Evolutionary conservation across 257 asterid species (phyloP), one percentile per base, ranked within the genome.

Genomic region (Datura wrightii): DNA sequence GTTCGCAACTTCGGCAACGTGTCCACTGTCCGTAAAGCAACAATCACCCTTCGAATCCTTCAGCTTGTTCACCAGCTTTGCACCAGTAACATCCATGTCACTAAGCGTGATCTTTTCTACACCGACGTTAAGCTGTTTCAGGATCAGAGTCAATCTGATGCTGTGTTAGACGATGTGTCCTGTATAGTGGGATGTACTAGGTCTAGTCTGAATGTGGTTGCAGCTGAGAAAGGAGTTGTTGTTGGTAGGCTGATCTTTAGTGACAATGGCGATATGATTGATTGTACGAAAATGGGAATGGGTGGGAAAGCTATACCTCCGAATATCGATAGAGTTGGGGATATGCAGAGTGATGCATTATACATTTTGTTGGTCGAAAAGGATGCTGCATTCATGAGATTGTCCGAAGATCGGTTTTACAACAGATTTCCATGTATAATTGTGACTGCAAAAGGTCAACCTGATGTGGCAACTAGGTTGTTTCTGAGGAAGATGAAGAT

Each of bases 301-400:
- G 98, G 99, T 4, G 99, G 99, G 39, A 95, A 95, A 85, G 97
- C 99, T 1, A 94, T 95, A 5, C 99, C 99, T 5, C 98, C 98
- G 2, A 94, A 95, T 78, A 94, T 95, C 9, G 99, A 95, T 70
- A 81, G 99, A 24, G 99, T 94, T 18, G 99, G 98, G 58, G 97
- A 94, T 91, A 93, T 95, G 98, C 91, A 91, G 91, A 94, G 98
- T 71, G 98, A 95, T 84, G 99, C 98, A 10, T 50, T 95, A 86
- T 95, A 94, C 70, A 92, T 95, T 0, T 85, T 95, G 52, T 86
- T 95, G 82, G 99, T 95, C 34, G 99, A 95, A 83, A 95, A 95
- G 86, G 99, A 94, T 83, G 98, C 99, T 11, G 97, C 98, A 5
- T 95, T 93, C 41, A 94, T 95, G 90, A 87, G 99, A 62, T 87